These are phyloP conservation scores for Candida nemodendra DNA, from an alignment of 805 yeast species.

Conservation along the genomic window DNA sequence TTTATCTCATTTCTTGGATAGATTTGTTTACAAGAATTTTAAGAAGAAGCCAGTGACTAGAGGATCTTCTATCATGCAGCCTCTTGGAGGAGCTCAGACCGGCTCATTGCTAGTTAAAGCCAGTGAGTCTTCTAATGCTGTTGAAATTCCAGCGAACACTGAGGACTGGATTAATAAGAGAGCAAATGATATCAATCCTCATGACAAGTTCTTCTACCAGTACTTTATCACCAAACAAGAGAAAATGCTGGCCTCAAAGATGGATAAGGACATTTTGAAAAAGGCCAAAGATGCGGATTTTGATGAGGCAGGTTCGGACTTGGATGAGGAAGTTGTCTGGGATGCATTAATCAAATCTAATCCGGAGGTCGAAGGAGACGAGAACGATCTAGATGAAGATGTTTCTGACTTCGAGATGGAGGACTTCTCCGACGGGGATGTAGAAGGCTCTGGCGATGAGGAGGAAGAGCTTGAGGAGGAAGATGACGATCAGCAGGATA, in stretches of 20 bases:
- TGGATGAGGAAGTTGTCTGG: conserved; percentile 58
- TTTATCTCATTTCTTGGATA: conserved; percentile 85
- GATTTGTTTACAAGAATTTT: conserved; percentile 92
- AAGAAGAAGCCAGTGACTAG: conserved; percentile 70
- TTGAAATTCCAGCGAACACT: conserved; percentile 73
- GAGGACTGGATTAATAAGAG: conserved; percentile 77
- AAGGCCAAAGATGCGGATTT: conserved; percentile 44
- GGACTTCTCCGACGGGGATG: conserved; percentile 32
- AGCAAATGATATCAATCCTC: conserved; percentile 70
- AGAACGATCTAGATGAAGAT: conserved; percentile 36
- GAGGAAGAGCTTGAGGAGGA: conserved; percentile 30
- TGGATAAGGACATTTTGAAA: conserved; percentile 43
- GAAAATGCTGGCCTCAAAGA: conserved; percentile 34
- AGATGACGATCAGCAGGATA: conserved; percentile 35
- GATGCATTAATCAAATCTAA: conserved; percentile 57
- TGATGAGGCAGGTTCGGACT: conserved; percentile 40
- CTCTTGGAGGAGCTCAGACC: conserved; percentile 82
- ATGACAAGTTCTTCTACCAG: conserved; percentile 84
- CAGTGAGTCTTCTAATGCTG: conserved; percentile 36
- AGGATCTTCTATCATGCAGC: conserved; percentile 97
- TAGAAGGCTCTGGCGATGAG: conserved; percentile 23
- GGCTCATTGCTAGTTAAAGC: conserved; percentile 67
- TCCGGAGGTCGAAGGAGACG: conserved; percentile 55
- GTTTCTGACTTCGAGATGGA: conserved; percentile 39
- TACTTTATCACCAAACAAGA: conserved; percentile 69